Conservation (phyloP, 192 early-diverging fungal genomes). For the Coemansia sp. region DNA sequence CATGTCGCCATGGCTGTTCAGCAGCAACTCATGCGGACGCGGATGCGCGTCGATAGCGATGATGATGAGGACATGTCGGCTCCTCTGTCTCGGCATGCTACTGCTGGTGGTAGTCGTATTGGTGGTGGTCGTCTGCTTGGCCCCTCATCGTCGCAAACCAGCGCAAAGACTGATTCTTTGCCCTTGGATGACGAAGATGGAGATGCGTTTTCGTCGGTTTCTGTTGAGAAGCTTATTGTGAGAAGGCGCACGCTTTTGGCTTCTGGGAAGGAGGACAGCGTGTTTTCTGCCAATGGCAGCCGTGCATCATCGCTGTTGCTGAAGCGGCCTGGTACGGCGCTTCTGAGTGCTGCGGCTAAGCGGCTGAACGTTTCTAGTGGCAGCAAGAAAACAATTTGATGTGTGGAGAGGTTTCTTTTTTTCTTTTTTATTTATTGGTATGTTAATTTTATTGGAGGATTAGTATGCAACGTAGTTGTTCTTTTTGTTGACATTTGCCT, state of each 20-base stretch:
- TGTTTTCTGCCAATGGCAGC: neutral
- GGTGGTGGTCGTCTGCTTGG: neutral
- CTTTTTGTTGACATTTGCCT: too few species aligned
- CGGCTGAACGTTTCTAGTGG: neutral
- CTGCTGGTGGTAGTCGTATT: neutral
- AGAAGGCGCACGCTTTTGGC: constrained; percentile 24
- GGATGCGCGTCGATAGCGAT: constrained; percentile 28
- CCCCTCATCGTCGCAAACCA: constrained; percentile 3
- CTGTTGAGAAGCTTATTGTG: constrained; percentile 47
- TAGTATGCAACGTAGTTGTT: too few species aligned
- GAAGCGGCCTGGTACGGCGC: constrained; percentile 29
- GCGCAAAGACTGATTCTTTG: neutral
- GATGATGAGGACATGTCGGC: neutral
- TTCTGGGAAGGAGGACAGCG: neutral
- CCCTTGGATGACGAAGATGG: constrained; percentile 9
- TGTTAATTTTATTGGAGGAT: neutral
- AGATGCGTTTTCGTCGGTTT: constrained; percentile 26
- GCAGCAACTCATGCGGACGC: constrained; percentile 16
- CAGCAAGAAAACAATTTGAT: neutral
- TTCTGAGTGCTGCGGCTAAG: constrained; percentile 4
- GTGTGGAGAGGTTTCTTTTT: neutral
- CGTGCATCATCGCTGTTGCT: constrained; percentile 10
- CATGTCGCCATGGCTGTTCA: constrained; percentile 21
- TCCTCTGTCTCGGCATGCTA: neutral
- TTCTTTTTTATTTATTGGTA: neutral